Percentiles rank a stretch among this genome's conserved stretches.
These are phyloP conservation scores for Calocybe gangraenosa DNA, from an alignment of 768 basidiomycete genomes.

Conservation along the genomic window DNA sequence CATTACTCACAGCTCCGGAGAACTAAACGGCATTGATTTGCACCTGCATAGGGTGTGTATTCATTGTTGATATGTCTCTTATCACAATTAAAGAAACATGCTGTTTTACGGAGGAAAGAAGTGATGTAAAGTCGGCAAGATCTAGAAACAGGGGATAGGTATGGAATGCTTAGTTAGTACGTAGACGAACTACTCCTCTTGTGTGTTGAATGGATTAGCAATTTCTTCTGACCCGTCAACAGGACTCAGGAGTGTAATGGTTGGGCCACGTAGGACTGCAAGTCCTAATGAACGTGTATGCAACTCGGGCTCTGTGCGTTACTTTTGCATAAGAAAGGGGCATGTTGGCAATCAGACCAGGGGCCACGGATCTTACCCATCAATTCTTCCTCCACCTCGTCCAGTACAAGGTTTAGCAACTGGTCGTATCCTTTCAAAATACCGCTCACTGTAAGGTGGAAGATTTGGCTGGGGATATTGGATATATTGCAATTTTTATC, in stretches of 20 bases:
- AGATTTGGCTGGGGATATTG: background rate
- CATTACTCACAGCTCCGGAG: too few relatives aligned
- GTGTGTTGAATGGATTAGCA: conserved; percentile 78
- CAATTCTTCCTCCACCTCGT: conserved; percentile 86
- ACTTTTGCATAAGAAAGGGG: background rate
- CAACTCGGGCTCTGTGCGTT: conserved; percentile 52
- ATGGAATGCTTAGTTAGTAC: too few relatives aligned
- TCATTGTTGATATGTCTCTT: too few relatives aligned
- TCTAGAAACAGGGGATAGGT: too few relatives aligned
- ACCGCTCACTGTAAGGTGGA: conserved; percentile 64
- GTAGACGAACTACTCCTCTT: conserved; percentile 42
- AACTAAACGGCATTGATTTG: too few relatives aligned
- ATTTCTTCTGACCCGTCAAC: conserved; percentile 96
- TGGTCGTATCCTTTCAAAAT: conserved; percentile 96
- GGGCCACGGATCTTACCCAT: conserved; percentile 43
- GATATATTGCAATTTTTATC: background rate
- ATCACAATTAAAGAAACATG: too few relatives aligned
- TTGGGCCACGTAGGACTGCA: conserved; percentile 89
- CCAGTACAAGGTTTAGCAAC: conserved; percentile 92
- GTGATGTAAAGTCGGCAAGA: too few relatives aligned
- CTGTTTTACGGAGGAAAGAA: too few relatives aligned
- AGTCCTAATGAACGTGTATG: conserved; percentile 71
- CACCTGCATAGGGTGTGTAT: too few relatives aligned
- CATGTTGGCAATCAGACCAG: conserved; percentile 4
- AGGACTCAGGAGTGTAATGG: conserved; percentile 90